Conservation (phyloP, 176 grass and related monocot genomes). For the Carex scoparia region DNA sequence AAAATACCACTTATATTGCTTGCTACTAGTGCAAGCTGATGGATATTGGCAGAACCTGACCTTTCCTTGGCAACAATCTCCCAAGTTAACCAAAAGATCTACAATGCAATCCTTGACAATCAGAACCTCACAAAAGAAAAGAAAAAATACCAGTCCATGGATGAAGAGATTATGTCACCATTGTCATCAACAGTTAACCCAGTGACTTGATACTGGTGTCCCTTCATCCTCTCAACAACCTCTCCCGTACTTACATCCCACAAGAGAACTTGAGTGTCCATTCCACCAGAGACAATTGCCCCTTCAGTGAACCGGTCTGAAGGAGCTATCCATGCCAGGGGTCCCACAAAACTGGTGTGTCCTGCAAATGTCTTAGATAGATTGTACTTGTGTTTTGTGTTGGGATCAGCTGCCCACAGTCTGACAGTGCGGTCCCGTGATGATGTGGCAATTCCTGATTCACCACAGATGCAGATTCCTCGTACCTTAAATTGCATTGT, state of each 20-base stretch:
- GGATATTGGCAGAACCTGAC: neutral
- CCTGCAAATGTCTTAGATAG: slow-evolving; percentile 73
- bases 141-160: slow-evolving; percentile 68
- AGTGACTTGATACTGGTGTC: slow-evolving; percentile 82
- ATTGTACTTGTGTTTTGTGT: slow-evolving; percentile 48
- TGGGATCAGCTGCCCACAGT: slow-evolving; percentile 54
- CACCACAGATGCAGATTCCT: slow-evolving; percentile 83
- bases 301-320: slow-evolving; percentile 70
- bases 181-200: slow-evolving; percentile 74
- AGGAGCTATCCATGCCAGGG: slow-evolving; percentile 72
- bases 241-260: slow-evolving; percentile 73
- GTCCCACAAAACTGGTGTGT: slow-evolving; percentile 84
- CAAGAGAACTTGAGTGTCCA: slow-evolving; percentile 72
- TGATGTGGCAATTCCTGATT: slow-evolving; percentile 73
- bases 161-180: slow-evolving; percentile 89
- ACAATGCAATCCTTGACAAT: neutral
- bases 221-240: slow-evolving; percentile 61
- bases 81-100: neutral
- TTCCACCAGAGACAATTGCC: slow-evolving; percentile 79
- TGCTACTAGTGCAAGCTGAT: neutral
- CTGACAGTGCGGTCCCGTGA: slow-evolving; percentile 71
- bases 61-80: neutral
- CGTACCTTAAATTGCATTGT: slow-evolving; percentile 51
- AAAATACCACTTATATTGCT: neutral
- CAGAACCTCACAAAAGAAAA: neutral